Base-by-base conservation (phyloP, 768 basidiomycete species). In the Lactarius tabidus region DNA sequence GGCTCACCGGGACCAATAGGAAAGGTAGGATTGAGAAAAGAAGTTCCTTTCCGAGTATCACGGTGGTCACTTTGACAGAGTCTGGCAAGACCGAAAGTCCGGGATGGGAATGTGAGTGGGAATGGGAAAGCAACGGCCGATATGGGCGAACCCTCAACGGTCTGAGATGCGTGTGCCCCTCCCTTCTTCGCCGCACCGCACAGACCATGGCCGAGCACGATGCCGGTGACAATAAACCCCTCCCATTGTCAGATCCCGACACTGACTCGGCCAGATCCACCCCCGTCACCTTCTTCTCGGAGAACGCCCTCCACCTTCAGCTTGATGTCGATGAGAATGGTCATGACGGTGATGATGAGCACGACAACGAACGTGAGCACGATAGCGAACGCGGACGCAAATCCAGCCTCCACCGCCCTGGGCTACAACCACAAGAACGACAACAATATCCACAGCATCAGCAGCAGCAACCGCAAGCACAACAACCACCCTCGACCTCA, bases 331-430 rank as follows among this genome's bases (percentile, higher is more conserved):
- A 66, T 9, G 60, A 62, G 33, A 20, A 54, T 23, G 57, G 41
- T 15, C 60, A 66, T 35, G 57, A 62, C 26, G 65, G 65, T 6
- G 65, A 66, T 57, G 64, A 65, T 45, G 64, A 65, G 36, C 48
- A 57, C 20, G 64, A 61, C 14, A 39, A 41, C 38, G 35, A 60
- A 8, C 43, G 56, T 29, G 53, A 65, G n/a, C 28, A 55, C 15
- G 8, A 45, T 7, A 51, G 14, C 17, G 36, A 36, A 14, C 39
- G 28, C 39, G 52, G 23, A 7, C 28, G 1, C 59, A 23, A 23
- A 48, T 26, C 12, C 58, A 45, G 28, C 43, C 31, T 15, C 58
- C 31, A 8, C 29, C 48, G 28, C 48, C 23, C 48, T 26, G 48
- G 18, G 6, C 33, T 33, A 35, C 45, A 23, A 14, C 45, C 23